Base-by-base conservation (phyloP, 305 asterid genomes). In the Withania somnifera region DNA sequence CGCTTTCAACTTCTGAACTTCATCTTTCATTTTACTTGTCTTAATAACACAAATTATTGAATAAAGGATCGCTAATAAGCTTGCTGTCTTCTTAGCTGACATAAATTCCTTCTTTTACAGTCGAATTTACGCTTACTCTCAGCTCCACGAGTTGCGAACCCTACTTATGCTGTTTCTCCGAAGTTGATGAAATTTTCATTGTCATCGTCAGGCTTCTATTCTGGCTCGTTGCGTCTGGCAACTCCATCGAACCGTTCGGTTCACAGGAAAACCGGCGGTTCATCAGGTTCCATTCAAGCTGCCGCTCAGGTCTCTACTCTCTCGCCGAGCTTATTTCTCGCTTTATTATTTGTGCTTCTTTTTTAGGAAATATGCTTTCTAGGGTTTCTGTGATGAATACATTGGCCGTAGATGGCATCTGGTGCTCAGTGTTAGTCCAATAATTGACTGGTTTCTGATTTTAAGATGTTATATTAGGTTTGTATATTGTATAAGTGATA, bases 61-160 rank as follows among this genome's bases (percentile, higher is more conserved):
- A n/a, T n/a, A n/a, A n/a, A n/a, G n/a, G n/a, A n/a, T n/a, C n/a
- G n/a, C n/a, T n/a, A n/a, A n/a, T n/a, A n/a, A n/a, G n/a, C n/a
- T 30, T 3, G 71, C 7, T 3, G 7, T 24, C 10, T 2, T 20
- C 11, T 69, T 11, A 69, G 78, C 52, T 71, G 79, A 26, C 60
- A 14, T n/a, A n/a, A n/a, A n/a, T n/a, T n/a, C 71, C 24, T 61
- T 1, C 20, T 71, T 71, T 71, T 86, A 19, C 89, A 96, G 99
- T 88, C 93, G 82, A 93, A 88, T 64, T 84, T 91, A 36, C 84
- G 94, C 86, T 89, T 93, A 77, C 81, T 89, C 87, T 87, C 96
- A 77, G 89, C 88, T 88, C 90, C 95, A 3, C 79, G 88, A 69
- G 45, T 68, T 32, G 19, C 85, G 40, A 80, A 52, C 84, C 60